Conservation (phyloP, 345 rosid genomes). For the Citrus unshiu region DNA sequence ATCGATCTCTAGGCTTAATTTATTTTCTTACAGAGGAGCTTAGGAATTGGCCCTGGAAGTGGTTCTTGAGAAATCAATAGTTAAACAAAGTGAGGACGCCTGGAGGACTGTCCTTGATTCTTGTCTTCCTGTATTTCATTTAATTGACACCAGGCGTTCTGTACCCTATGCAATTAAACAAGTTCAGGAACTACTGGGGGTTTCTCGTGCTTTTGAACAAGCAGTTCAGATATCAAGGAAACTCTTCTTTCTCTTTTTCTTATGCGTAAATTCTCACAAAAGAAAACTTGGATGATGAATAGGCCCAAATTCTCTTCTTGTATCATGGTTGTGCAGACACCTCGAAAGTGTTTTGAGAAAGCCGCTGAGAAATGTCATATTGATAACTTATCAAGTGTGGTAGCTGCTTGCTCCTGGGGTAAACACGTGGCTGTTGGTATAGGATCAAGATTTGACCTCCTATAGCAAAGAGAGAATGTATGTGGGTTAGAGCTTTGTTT, state of each 20-base stretch:
- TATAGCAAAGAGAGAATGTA: slow-evolving; percentile 66
- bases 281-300: too few relatives aligned
- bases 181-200: slow-evolving; percentile 83
- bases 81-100: slow-evolving; percentile 83
- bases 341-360: slow-evolving; percentile 64
- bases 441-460: slow-evolving; percentile 79
- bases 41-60: slow-evolving; percentile 67
- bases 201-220: slow-evolving; percentile 88
- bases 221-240: slow-evolving; percentile 67
- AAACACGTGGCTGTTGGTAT: slow-evolving; percentile 89
- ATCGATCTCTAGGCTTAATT: too few relatives aligned
- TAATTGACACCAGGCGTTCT: slow-evolving; percentile 73
- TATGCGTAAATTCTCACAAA: not conserved
- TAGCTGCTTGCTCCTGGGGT: slow-evolving; percentile 97
- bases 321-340: slow-evolving; percentile 46
- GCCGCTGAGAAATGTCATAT: too few relatives aligned
- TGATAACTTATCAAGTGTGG: slow-evolving; percentile 35
- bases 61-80: slow-evolving; percentile 65
- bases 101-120: slow-evolving; percentile 90
- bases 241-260: not conserved
- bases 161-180: slow-evolving; percentile 87
- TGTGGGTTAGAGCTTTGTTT: too few relatives aligned
- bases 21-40: too few relatives aligned
- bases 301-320: not conserved
- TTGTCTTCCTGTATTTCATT: slow-evolving; percentile 81